Base-by-base conservation (phyloP, 495 filamentous ascomycete genomes). In the Penicillium riverlandense region DNA sequence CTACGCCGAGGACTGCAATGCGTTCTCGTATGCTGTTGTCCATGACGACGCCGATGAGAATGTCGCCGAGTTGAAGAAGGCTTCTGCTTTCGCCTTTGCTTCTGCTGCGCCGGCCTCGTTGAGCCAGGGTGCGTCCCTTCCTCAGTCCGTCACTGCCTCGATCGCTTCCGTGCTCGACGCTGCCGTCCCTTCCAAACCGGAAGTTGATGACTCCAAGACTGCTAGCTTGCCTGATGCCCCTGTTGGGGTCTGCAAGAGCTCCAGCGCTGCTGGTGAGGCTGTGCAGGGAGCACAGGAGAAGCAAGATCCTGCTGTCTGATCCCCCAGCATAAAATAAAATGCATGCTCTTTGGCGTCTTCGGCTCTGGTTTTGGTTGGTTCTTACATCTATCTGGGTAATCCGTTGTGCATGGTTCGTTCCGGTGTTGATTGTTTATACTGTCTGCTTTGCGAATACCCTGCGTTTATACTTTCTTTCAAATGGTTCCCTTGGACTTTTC, bases 1-100 rank as follows among this genome's bases (percentile, higher is more conserved):
- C 65, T 90, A 87, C 49, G 78, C 78, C 11, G 74, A 78, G 8
- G 86, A 79, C 5, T 80, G 76, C 37, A 77, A 86, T 58, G 78
- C 75, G 29, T 71, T 74, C 29, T 81, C 78, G 1, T 71, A 78
- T 42, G 64, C 79, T 22, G 64, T 83, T 33, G 54, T 85, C 7
- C 71, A 76, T 13, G 79, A 70, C 8, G 79, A 85, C 29, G 78
- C 81, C 8, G 68, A 71, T 11, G 61, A 61, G 6, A 43, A 42
- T 13, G 29, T 37, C 4, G 15, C 47, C 0, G 48, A 52, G 31
- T 51, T 59, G 41, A 57, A 64, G 43, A 56, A 55, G 29, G 28
- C 34, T 11, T 29, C 49, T 29, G 22, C 22, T 22, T 22, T 22
- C 22, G 2, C 22, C 22, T 22, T 22, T 3, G 22, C 22, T 3